Conservation (phyloP, 176 grass and related monocot genomes). For the Guadua angustifolia region DNA sequence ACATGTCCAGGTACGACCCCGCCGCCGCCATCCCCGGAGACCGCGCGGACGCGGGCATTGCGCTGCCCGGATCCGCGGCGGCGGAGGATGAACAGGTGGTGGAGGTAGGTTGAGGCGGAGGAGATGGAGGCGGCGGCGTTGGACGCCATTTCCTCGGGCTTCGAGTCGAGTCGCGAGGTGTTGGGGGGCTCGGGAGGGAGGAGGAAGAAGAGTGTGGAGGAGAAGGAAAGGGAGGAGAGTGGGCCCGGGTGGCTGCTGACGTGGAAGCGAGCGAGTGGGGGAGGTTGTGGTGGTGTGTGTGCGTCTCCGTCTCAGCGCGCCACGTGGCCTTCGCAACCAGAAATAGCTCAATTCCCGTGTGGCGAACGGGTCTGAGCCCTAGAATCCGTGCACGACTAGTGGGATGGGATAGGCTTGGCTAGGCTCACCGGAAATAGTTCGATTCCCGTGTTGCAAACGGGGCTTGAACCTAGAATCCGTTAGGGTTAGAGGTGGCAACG, state of each 20-base stretch:
- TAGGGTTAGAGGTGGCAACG: no score
- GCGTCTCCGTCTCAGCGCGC: not conserved
- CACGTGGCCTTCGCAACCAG: not conserved
- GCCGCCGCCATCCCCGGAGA: not conserved
- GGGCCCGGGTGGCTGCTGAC: slow-evolving; percentile 27
- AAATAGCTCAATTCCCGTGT: no score
- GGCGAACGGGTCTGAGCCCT: no score
- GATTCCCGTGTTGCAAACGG: no score
- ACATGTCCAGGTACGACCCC: slow-evolving; percentile 69
- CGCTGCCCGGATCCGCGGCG: not conserved
- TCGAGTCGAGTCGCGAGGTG: slow-evolving; percentile 11
- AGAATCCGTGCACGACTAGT: no score
- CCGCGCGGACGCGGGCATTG: slow-evolving; percentile 9
- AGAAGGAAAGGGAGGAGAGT: not conserved
- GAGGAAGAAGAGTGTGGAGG: not conserved
- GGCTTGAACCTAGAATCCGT: no score
- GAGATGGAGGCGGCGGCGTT: slow-evolving; percentile 9
- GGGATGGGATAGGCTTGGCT: no score
- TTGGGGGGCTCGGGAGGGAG: not conserved
- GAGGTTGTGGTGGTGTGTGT: not conserved
- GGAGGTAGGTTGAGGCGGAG: not conserved
- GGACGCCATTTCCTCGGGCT: slow-evolving; percentile 34
- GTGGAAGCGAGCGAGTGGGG: slow-evolving; percentile 15
- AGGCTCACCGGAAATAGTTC: no score
- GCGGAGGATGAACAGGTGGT: slow-evolving; percentile 18